Base-by-base conservation (phyloP, 2,329 filamentous ascomycete genomes). In the Cercospora janseana region DNA sequence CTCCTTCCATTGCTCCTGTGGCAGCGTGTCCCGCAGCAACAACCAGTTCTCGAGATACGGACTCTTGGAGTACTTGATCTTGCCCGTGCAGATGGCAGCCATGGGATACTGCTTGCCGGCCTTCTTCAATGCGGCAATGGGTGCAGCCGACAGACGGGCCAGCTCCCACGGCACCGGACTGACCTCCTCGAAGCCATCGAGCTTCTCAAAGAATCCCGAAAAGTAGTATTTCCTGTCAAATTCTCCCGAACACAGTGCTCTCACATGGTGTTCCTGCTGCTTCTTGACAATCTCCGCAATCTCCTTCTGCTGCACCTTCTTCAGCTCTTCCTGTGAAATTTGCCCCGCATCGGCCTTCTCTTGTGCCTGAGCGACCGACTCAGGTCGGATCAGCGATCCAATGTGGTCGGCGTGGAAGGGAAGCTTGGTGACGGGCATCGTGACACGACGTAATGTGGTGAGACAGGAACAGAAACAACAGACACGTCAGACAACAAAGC, bases 401-500 rank as follows among this genome's bases (percentile, higher is more conserved):
- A 87, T 78, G 60, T 88, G 86, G 70, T 88, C 86, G 52, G 84
- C 83, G 64, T 86, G 79, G 70, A 86, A 88, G 42, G 82, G 84
- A 32, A 81, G 79, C 53, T 71, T 68, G 55, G 70, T 61, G 46
- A 55, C 54, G 21, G 57, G 52, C 60, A 61, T 61, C 12, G 24
- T 47, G 32, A 18, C n/a, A 28, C n/a, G n/a, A n/a, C n/a, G n/a
- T n/a, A n/a, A n/a, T 32, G 12, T 40, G 35, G 35, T 40, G 6
- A 40, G 20, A n/a, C 23, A 40, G 6, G 16, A 16, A 26, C 16
- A 12, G 9, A 29, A 40, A 40, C 21, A 40, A 26, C n/a, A n/a
- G 26, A 40, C 16, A 13, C 16, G 35, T 40, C 35, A 40, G 35
- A 20, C 21, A 40, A 40, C 35, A 26, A 40, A 20, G 26, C 35